Evolutionary conservation across 352 stramenopile species (phyloP).

Genomic region (Pythium aphanidermatum): DNA sequence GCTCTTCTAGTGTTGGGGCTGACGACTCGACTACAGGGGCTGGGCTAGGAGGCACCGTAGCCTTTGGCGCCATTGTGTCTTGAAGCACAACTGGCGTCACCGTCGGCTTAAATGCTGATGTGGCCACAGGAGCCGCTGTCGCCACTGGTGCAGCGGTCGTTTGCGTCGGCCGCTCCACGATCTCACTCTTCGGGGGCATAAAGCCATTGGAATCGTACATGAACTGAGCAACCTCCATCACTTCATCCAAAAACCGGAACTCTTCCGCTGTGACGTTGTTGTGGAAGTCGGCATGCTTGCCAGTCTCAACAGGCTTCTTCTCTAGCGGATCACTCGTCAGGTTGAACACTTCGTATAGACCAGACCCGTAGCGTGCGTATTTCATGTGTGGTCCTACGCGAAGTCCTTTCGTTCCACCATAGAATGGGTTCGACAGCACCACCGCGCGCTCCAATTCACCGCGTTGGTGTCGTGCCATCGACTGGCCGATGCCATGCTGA

Average conservation of each 20-base stretch:
- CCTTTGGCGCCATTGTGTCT: no score
- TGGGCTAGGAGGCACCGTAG: no score
- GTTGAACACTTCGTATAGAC: conserved; percentile 2
- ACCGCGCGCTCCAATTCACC: no score
- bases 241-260: background rate
- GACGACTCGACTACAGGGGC: no score
- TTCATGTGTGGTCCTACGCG: background rate
- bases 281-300: background rate
- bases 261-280: background rate
- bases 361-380: background rate
- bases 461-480: conserved; percentile 4
- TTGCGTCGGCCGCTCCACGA: no score
- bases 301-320: background rate
- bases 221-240: background rate
- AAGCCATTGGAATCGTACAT: background rate
- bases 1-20: no score
- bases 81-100: no score
- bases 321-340: background rate
- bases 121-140: no score
- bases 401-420: background rate
- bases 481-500: conserved; percentile 11
- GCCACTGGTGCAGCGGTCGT: no score
- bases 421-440: background rate
- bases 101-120: no score
- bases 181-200: no score